A percentile compares a stretch with the other conserved stretches of the same genome.
phyloP scores from a whole-genome alignment of 805 yeast genomes.

The Yamadazyma scolyti region DNA sequence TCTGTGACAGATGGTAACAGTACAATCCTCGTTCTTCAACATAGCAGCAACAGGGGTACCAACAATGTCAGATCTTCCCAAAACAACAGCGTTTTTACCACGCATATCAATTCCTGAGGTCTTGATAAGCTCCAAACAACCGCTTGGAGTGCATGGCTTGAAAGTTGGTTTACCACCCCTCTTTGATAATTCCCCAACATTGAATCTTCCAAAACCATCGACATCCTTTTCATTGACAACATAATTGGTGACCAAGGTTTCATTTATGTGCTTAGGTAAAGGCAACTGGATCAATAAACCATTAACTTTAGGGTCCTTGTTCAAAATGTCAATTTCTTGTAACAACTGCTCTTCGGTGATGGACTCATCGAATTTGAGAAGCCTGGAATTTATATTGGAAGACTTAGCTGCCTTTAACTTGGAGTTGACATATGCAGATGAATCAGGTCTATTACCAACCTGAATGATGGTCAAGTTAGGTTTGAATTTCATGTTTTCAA shows the following conservation, averaged over 20 bases:
- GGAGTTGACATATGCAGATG: conserved; percentile 87
- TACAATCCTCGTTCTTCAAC: conserved; percentile 74
- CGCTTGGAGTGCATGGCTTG: conserved; percentile 94
- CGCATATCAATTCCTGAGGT: conserved; percentile 60
- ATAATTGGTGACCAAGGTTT: conserved; percentile 72
- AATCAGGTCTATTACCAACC: conserved; percentile 87
- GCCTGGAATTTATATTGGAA: conserved; percentile 68
- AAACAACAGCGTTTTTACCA: conserved; percentile 87
- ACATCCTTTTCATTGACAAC: conserved; percentile 87
- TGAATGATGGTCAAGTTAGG: conserved; percentile 84
- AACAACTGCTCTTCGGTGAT: conserved; percentile 60
- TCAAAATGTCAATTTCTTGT: conserved; percentile 56
- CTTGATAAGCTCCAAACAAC: conserved; percentile 77
- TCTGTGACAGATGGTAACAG: conserved; percentile 87
- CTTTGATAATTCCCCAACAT: conserved; percentile 87
- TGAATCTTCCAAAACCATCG: conserved; percentile 88
- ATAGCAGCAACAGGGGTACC: conserved; percentile 90
- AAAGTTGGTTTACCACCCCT: conserved; percentile 80
- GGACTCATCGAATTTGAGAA: conserved; percentile 61
- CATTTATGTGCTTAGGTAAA: conserved; percentile 55
- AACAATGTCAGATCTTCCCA: conserved; percentile 94
- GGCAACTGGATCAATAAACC: conserved; percentile 88
- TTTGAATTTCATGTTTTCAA: conserved; percentile 44
- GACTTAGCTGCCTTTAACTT: conserved; percentile 86
- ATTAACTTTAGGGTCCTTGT: conserved; percentile 72